Evolutionary conservation across 73 alveolate species (phyloP).

Genomic region (Durusdinium trenchii): DNA sequence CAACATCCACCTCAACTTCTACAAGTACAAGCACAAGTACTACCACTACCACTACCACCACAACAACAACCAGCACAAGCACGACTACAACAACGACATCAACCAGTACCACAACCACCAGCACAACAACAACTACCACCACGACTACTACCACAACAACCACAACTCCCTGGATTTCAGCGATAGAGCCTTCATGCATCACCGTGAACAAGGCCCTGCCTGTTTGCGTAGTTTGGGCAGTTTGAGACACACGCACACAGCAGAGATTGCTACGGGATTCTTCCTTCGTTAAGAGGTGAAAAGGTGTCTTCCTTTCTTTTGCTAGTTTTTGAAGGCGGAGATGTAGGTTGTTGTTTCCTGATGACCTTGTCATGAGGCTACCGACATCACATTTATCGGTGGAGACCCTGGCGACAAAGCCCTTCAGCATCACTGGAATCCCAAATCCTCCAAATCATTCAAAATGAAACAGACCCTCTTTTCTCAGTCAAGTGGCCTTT

Average conservation of each 20-base stretch:
- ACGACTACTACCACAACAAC: conserved; percentile 43
- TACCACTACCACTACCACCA: conserved; percentile 29
- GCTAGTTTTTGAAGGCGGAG: background rate
- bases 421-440: no score
- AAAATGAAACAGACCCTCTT: no score
- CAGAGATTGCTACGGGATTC: background rate
- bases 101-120: conserved; percentile 7
- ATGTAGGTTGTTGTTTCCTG: background rate
- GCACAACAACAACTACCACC: conserved; percentile 18
- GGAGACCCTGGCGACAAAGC: conserved; percentile 38
- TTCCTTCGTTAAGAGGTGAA: background rate
- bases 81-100: conserved; percentile 47
- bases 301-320: background rate
- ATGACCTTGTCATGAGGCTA: background rate
- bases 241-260: background rate
- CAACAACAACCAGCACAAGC: conserved; percentile 24
- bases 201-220: background rate
- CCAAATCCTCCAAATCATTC: no score
- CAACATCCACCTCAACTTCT: conserved; percentile 34
- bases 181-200: background rate
- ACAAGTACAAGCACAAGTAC: conserved; percentile 35
- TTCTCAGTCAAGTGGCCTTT: no score
- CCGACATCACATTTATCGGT: background rate
- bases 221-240: background rate
- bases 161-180: conserved; percentile 2